phyloP scores from a whole-genome alignment of 441 rosid genomes.

The Dalechampia spathulata region DNA sequence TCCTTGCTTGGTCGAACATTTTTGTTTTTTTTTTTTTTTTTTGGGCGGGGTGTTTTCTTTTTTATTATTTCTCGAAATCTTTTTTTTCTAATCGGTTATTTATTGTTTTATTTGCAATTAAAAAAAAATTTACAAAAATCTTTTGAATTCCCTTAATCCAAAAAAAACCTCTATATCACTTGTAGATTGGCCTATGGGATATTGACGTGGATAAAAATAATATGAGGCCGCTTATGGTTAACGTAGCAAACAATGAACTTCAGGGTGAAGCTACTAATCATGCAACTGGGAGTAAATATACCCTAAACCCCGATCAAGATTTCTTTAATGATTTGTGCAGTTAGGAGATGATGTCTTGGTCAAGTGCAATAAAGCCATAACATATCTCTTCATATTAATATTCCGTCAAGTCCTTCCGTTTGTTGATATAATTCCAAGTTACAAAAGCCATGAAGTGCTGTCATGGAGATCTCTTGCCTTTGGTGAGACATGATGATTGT shows the following conservation, averaged over 20 bases:
- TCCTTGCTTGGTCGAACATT: too few relatives aligned
- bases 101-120: too few relatives aligned
- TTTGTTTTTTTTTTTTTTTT: too few relatives aligned
- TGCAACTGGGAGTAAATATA: not conserved
- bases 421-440: not conserved
- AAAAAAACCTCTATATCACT: not conserved
- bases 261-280: not conserved
- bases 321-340: not conserved
- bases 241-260: not conserved
- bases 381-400: not conserved
- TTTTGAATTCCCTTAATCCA: too few relatives aligned
- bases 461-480: not conserved
- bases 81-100: too few relatives aligned
- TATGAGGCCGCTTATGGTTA: not conserved
- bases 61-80: too few relatives aligned
- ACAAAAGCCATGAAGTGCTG: not conserved
- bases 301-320: not conserved
- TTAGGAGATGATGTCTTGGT: not conserved
- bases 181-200: not conserved
- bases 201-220: not conserved
- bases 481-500: not conserved
- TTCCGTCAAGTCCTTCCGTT: not conserved
- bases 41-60: too few relatives aligned
- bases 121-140: too few relatives aligned
- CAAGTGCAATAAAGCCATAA: not conserved